These are phyloP conservation scores for Pseudogymnoascus sp. DNA, from an alignment of 2,329 filamentous ascomycete genomes.

Conservation along the genomic window DNA sequence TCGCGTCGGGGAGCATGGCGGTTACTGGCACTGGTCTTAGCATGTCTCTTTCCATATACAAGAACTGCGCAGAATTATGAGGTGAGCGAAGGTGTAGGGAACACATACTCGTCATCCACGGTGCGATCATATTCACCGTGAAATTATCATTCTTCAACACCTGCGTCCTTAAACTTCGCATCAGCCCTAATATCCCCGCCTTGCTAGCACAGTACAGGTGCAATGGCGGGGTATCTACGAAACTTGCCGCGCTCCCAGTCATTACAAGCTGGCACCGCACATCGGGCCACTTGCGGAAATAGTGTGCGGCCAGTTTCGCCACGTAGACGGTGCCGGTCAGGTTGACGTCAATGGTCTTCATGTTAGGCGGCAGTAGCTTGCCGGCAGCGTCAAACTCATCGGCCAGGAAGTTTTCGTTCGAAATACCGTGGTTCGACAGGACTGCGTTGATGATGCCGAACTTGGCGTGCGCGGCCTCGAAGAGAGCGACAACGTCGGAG, in stretches of 20 bases:
- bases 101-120: conserved; percentile 18
- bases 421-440: conserved; percentile 24
- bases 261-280: conserved; percentile 15
- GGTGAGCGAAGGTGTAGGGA: background rate
- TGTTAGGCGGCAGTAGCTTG: conserved; percentile 16
- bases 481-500: conserved; percentile 20
- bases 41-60: too few relatives aligned
- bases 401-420: conserved; percentile 16
- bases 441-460: conserved; percentile 23
- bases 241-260: conserved; percentile 12
- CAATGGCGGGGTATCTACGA: conserved; percentile 12
- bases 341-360: conserved; percentile 21
- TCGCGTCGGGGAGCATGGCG: background rate
- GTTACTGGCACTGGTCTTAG: background rate
- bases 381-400: conserved; percentile 11
- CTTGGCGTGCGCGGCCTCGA: conserved; percentile 17
- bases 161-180: conserved; percentile 14
- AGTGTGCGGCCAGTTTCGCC: conserved; percentile 15
- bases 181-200: conserved; percentile 17
- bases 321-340: conserved; percentile 20
- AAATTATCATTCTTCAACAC: conserved; percentile 13
- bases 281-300: background rate
- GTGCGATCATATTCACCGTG: conserved; percentile 21
- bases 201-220: conserved; percentile 17
- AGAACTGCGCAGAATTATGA: background rate